phyloP scores from a whole-genome alignment of 441 rosid species.

The Pelargonium fulgidum region DNA sequence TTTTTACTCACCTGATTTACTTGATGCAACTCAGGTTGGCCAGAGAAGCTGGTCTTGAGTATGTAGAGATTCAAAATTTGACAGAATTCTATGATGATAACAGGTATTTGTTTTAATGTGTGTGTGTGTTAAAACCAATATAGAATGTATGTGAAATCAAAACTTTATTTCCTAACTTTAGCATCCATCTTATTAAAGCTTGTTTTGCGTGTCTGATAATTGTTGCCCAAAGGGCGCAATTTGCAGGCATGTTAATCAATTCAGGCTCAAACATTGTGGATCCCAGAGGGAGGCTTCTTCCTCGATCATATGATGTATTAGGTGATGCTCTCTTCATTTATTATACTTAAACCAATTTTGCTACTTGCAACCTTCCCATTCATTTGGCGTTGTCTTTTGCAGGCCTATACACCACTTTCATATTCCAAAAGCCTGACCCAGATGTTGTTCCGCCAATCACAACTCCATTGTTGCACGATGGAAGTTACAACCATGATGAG shows the following conservation, averaged over 20 bases:
- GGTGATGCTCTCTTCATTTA: conserved; percentile 33
- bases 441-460: conserved; percentile 76
- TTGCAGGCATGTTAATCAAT: conserved; percentile 65
- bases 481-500: conserved; percentile 53
- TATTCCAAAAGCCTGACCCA: conserved; percentile 91
- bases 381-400: conserved; percentile 17
- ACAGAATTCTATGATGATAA: conserved; percentile 93
- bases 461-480: conserved; percentile 59
- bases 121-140: no score
- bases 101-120: conserved; percentile 35
- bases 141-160: neutral
- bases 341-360: conserved; percentile 8
- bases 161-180: neutral
- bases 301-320: conserved; percentile 71
- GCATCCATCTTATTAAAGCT: conserved; percentile 5
- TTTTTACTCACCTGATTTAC: no score
- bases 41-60: conserved; percentile 92
- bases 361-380: conserved; percentile 8
- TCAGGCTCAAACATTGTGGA: conserved; percentile 73
- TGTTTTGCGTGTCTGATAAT: conserved; percentile 9
- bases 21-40: conserved; percentile 56
- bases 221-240: conserved; percentile 49
- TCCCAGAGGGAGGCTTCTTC: conserved; percentile 83
- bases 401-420: conserved; percentile 85
- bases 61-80: conserved; percentile 87